A percentile compares a stretch with the other conserved stretches of the same genome.
These are phyloP conservation scores for Penicillium cataractarum DNA, from an alignment of 495 filamentous ascomycete genomes.

Conservation along the genomic window DNA sequence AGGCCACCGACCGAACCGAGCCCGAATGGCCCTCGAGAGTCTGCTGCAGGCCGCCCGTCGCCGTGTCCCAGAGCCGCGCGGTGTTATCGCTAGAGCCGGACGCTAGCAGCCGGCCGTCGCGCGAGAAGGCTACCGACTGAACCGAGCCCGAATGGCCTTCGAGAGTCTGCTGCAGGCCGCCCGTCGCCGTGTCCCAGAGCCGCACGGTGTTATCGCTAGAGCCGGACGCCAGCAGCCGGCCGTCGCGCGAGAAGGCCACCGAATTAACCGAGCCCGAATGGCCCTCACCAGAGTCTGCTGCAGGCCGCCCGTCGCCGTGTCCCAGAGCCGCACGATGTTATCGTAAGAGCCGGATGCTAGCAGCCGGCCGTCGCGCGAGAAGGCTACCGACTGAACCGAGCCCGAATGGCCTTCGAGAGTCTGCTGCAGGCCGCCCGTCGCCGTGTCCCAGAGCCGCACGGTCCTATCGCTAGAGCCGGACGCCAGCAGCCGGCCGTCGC, in stretches of 20 bases:
- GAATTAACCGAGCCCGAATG: slow-evolving; percentile 5
- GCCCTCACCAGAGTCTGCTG: no score
- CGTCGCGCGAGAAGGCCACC: slow-evolving; percentile 31
- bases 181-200: slow-evolving; percentile 38
- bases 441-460: slow-evolving; percentile 23
- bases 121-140: slow-evolving; percentile 29
- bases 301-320: no score
- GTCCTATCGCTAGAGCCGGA: slow-evolving; percentile 35
- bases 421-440: background rate
- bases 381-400: slow-evolving; percentile 24
- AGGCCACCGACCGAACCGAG: slow-evolving; percentile 23
- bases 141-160: slow-evolving; percentile 21
- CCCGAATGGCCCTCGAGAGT: slow-evolving; percentile 26
- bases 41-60: slow-evolving; percentile 11
- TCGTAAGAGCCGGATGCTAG: slow-evolving; percentile 39
- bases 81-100: slow-evolving; percentile 16
- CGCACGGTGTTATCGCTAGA: slow-evolving; percentile 31
- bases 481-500: slow-evolving; percentile 30
- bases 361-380: slow-evolving; percentile 31
- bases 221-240: slow-evolving; percentile 31
- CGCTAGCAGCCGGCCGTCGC: slow-evolving; percentile 25
- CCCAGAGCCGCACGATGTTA: no score
- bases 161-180: background rate
- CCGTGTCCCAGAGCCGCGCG: slow-evolving; percentile 11
- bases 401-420: slow-evolving; percentile 19